Base-by-base conservation (phyloP, 768 basidiomycete genomes). In the Pluteus cervinus region DNA sequence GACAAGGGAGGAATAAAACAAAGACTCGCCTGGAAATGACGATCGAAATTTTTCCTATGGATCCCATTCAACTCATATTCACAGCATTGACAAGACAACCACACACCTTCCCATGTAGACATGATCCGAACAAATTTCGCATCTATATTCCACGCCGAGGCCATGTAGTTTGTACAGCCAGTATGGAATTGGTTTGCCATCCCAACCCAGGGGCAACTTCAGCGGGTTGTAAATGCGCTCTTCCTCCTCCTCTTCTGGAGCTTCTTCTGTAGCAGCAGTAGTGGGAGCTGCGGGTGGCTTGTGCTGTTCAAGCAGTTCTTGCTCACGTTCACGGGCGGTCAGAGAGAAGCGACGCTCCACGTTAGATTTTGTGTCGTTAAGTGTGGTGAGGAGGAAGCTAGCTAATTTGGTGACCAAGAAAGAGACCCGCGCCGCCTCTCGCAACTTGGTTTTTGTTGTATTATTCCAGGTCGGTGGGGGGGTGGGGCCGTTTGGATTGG, bases 161-260 rank as follows among this genome's bases (percentile, higher is more conserved):
- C 96, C 96, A 54, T 99, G 96, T 24, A 99, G 65, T 62, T 98
- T 98, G 67, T 93, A 99, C 37, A 99, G 50, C 93, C 93, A 97
- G 55, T 94, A 97, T 23, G 96, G 96, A 52, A 99, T 99, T 14
- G 96, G 96, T 55, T 98, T 98, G 22, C 94, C 93, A 53, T 99
- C 96, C 92, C 92, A 97, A 4, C 91, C 91, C 15, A 97, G 71
- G 10, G 96, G 96, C 28, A 98, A 67, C 63, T 98, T 98, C 34
- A 98, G 76, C 31, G 96, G 96, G 49, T 99, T 99, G 62, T 98
- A 99, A 23, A 99, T 92, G 48, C 89, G 79, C 52, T 92, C 94
- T 51, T 98, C 92, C 48, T 90, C 92, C 46, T 93, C 92, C 32
- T 93, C 91, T 42, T 94, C 91, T 24, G 65, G 79, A 11, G 63